Evolutionary conservation across 1,284 basidiomycete species (phyloP), one percentile per base, ranked within the genome.

Genomic region (Leccinum angustisporum): DNA sequence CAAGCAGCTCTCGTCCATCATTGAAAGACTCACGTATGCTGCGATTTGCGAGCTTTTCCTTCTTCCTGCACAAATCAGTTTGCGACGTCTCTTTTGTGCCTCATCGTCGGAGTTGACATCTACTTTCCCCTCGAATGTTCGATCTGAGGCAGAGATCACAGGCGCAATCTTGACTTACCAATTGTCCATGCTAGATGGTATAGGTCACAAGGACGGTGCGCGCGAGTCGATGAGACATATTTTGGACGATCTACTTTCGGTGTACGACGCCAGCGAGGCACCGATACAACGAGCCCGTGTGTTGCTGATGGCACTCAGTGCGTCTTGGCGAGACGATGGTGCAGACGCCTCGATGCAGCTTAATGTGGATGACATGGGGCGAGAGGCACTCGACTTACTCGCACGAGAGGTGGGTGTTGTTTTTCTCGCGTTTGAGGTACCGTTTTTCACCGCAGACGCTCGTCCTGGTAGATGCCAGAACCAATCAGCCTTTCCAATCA

Each of bases 11-110:
- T 81, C 77, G 0, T 72, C 75, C 5, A 79, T 90, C 36, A 67
- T 92, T 13, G 89, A 92, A 63, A 77, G 86, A 25, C 75, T 86
- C 21, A 88, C 90, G 0, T 87, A 86, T 61, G 78, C 89, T 27
- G 86, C 83, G 6, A 76, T 82, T 2, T 87, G 81, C 68, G 90
- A 92, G 33, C 80, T 92, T 4, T 76, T 88, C 46, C 74, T 86
- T 50, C 65, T 77, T 7, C 76, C 84, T 0, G 67, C 72, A 4
- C 74, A 80, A 14, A 74, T 88, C 4, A 58, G 63, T 13, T 53
- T 72, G n/a, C 59, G 63, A 33, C 56, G 50, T 25, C 33, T 65
- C n/a, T 56, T 33, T 3, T 40, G 25, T 31, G 16, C 16, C 18
- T 27, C 18, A 11, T 51, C 50, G 8, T 4, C 8, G 4, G 14